phyloP scores from a whole-genome alignment of 1,139 yeast species.

The Debaryomyces coudertii region DNA sequence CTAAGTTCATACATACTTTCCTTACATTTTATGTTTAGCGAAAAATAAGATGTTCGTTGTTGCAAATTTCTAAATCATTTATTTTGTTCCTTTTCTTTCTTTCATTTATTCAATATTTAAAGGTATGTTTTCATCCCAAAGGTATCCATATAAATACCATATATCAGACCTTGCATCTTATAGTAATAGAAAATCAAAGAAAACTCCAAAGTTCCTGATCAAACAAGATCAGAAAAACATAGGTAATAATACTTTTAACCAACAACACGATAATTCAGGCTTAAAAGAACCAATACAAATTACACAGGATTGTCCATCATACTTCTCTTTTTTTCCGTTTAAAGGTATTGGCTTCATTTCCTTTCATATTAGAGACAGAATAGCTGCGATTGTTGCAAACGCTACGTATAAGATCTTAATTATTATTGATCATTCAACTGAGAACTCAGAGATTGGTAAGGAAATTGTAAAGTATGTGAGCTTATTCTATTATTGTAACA shows the following conservation, averaged over 20 bases:
- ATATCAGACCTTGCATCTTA: not conserved
- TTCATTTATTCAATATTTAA: not conserved
- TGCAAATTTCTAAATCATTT: constrained; percentile 4
- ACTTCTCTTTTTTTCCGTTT: not conserved
- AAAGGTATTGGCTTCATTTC: not conserved
- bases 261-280: not conserved
- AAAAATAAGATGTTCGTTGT: not conserved
- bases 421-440: not conserved
- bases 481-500: not conserved
- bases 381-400: constrained; percentile 3
- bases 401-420: not conserved
- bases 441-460: constrained; percentile 5
- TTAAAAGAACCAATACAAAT: not conserved
- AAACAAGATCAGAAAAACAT: not conserved
- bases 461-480: constrained; percentile 4
- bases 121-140: not conserved
- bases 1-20: not conserved
- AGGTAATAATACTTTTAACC: not conserved
- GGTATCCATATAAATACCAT: not conserved
- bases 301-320: not conserved
- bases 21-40: not conserved
- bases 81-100: not conserved
- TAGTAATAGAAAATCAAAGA: not conserved
- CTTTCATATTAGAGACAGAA: constrained; percentile 3
- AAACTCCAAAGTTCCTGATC: not conserved